These are phyloP conservation scores for Isabelozyma gotoi DNA, from an alignment of 805 yeast genomes.

Conservation along the genomic window DNA sequence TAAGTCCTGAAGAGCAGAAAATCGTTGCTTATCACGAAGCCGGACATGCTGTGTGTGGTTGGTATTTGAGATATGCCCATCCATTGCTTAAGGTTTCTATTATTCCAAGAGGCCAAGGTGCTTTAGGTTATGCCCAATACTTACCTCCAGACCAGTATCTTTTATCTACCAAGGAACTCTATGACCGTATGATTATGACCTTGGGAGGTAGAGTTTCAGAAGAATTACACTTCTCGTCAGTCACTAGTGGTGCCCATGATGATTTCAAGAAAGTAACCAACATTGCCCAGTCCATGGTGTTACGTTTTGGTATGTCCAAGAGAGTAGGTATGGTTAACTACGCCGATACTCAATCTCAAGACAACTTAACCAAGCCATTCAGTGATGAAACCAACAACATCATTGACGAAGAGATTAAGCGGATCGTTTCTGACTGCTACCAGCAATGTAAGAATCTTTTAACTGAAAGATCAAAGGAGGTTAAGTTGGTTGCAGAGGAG, in stretches of 20 bases:
- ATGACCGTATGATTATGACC: conserved; percentile 94
- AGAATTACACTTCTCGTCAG: conserved; percentile 87
- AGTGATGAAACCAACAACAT: conserved; percentile 81
- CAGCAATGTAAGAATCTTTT: conserved; percentile 67
- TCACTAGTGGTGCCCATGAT: conserved; percentile 94
- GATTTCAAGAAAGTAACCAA: conserved; percentile 95
- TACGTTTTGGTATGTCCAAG: conserved; percentile 86
- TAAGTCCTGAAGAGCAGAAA: conserved; percentile 82
- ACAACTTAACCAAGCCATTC: conserved; percentile 77
- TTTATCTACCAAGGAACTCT: conserved; percentile 71
- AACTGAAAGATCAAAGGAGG: conserved; percentile 67
- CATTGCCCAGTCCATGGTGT: conserved; percentile 92
- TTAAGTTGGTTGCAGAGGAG: conserved; percentile 84
- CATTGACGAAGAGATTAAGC: conserved; percentile 81
- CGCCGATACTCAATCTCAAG: conserved; percentile 68
- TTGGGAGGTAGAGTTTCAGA: conserved; percentile 97
- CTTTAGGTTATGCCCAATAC: conserved; percentile 96
- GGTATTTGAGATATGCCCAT: conserved; percentile 89
- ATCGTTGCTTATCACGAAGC: conserved; percentile 98
- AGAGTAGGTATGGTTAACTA: conserved; percentile 80
- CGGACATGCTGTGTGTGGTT: conserved; percentile 98
- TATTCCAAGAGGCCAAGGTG: conserved; percentile 96
- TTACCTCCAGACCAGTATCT: conserved; percentile 90
- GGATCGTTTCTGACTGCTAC: conserved; percentile 76
- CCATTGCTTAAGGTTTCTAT: conserved; percentile 94